These are phyloP conservation scores for Carex parvula DNA, from an alignment of 176 grass and related monocot species.

Conservation along the genomic window DNA sequence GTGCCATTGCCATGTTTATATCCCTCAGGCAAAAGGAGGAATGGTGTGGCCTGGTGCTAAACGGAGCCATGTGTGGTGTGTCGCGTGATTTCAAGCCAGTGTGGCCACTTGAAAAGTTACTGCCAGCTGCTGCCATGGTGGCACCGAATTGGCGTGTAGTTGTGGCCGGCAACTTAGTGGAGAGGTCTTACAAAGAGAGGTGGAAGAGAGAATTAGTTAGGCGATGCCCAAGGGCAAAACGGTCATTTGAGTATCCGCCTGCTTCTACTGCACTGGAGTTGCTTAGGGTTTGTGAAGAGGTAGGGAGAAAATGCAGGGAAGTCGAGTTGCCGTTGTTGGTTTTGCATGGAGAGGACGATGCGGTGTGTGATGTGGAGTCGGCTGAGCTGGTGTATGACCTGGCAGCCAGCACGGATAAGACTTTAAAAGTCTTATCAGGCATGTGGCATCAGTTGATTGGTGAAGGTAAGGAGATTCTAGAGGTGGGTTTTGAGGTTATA, in stretches of 20 bases:
- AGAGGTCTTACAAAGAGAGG: conserved; percentile 33
- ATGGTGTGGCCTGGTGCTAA: conserved; percentile 34
- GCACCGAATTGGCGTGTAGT: conserved; percentile 36
- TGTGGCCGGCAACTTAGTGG: conserved; percentile 21
- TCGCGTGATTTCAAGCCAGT: conserved; percentile 32
- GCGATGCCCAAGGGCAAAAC: conserved; percentile 24
- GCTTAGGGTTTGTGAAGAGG: conserved; percentile 25
- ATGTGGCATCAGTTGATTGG: conserved; percentile 47
- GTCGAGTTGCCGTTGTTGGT: conserved; percentile 33
- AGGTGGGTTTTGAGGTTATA: conserved; percentile 31
- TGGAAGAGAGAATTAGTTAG: conserved; percentile 41
- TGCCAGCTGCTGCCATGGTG: conserved; percentile 26
- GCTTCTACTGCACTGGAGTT: conserved; percentile 38
- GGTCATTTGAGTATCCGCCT: conserved; percentile 22
- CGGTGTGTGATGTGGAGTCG: conserved; percentile 35
- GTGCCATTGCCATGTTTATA: conserved; percentile 30
- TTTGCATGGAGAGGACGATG: conserved; percentile 34
- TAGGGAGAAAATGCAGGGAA: conserved; percentile 22
- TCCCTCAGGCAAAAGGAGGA: conserved; percentile 12
- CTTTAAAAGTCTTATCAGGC: conserved; percentile 17
- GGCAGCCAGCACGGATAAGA: conserved; percentile 34
- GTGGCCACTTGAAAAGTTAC: conserved; percentile 39
- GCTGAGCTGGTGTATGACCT: conserved; percentile 30
- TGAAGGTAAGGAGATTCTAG: conserved; percentile 25
- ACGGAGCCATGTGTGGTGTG: conserved; percentile 46